These are phyloP conservation scores for Colletotrichum incanum DNA, from an alignment of 2,329 filamentous ascomycete genomes.

Conservation along the genomic window DNA sequence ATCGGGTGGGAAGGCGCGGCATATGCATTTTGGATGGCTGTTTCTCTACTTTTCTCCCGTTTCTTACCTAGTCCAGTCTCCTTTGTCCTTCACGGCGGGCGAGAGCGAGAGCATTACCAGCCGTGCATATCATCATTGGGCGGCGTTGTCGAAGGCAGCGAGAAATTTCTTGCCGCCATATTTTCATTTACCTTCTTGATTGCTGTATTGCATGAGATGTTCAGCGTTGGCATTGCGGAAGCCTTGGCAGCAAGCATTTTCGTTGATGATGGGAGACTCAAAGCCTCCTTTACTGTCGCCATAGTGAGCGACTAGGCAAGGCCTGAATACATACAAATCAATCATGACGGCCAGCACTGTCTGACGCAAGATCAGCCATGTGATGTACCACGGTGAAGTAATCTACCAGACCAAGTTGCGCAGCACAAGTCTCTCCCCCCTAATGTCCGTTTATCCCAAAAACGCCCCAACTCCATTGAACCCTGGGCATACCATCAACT, in stretches of 20 bases:
- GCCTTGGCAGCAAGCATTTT: slow-evolving; percentile 7
- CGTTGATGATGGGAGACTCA: not conserved
- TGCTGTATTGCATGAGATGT: slow-evolving; percentile 3
- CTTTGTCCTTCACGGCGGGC: slow-evolving; percentile 15
- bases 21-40: slow-evolving; percentile 30
- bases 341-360: not conserved
- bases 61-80: not conserved
- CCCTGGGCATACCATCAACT: not conserved
- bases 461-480: not conserved
- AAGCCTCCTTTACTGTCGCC: not conserved
- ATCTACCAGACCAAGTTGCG: too few species aligned
- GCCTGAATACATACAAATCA: not conserved
- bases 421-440: not conserved
- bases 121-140: slow-evolving; percentile 38
- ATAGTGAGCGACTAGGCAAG: not conserved
- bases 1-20: slow-evolving; percentile 31
- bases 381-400: not conserved
- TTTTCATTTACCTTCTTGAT: not conserved
- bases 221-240: slow-evolving; percentile 24
- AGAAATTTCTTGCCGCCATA: not conserved
- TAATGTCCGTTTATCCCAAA: too few species aligned
- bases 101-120: slow-evolving; percentile 16
- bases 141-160: slow-evolving; percentile 29
- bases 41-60: not conserved
- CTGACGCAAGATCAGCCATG: not conserved